phyloP scores from a whole-genome alignment of 371 early-diverging fungal species.

The Syncephalastrum contaminatum region DNA sequence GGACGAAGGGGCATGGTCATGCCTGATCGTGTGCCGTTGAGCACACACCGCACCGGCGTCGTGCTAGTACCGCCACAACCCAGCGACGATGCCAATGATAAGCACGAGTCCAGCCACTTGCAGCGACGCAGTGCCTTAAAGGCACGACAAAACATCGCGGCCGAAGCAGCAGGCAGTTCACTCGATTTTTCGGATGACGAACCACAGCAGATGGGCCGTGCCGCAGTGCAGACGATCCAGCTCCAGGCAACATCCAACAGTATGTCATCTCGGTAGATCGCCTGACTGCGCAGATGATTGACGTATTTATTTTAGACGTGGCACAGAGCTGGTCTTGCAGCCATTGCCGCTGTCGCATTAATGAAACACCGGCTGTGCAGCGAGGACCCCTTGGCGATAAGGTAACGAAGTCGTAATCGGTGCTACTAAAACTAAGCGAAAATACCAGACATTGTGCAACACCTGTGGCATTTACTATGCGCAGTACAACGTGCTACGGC shows the following conservation, averaged over 20 bases:
- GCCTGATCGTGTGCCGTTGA: constrained; percentile 66
- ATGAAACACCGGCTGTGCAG: too few relatives aligned
- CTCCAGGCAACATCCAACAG: too few relatives aligned
- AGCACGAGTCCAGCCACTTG: constrained; percentile 23
- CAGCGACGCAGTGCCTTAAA: constrained; percentile 36
- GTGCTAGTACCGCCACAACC: constrained; percentile 22
- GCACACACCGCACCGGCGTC: constrained; percentile 30
- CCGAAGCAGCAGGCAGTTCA: constrained; percentile 32
- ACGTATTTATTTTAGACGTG: too few relatives aligned
- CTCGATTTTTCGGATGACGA: too few relatives aligned
- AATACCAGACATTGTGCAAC: not conserved
- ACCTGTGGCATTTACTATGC: constrained; percentile 25
- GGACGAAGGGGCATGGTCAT: constrained; percentile 62
- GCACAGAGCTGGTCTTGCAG: too few relatives aligned
- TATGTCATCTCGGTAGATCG: too few relatives aligned
- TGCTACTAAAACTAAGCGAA: constrained; percentile 8
- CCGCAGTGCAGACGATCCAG: too few relatives aligned
- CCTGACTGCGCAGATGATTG: too few relatives aligned
- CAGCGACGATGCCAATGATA: constrained; percentile 33
- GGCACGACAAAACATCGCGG: constrained; percentile 41
- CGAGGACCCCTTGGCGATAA: too few relatives aligned
- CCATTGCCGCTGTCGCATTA: too few relatives aligned
- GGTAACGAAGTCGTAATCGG: too few relatives aligned
- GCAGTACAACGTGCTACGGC: constrained; percentile 12
- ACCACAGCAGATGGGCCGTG: too few relatives aligned